phyloP scores from a whole-genome alignment of 2,329 filamentous ascomycete genomes.

The Emergomyces pasteurianus region DNA sequence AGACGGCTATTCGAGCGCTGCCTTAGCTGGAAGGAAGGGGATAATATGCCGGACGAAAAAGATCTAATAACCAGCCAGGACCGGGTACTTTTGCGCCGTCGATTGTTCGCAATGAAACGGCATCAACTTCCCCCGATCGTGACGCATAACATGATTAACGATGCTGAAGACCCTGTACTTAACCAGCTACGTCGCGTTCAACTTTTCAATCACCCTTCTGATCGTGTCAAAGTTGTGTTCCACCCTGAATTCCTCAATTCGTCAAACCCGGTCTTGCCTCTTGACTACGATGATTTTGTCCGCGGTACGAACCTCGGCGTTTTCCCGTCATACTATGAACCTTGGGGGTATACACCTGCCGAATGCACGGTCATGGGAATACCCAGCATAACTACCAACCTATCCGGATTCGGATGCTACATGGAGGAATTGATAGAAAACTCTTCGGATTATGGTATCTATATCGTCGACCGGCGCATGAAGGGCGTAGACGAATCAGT shows the following conservation, averaged over 20 bases:
- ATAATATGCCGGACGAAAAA: conserved; percentile 89
- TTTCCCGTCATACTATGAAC: conserved; percentile 97
- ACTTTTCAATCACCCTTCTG: conserved; percentile 88
- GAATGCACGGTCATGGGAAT: conserved; percentile 99
- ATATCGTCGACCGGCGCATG: conserved; percentile 89
- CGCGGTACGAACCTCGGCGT: conserved; percentile 91
- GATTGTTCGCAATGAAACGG: conserved; percentile 94
- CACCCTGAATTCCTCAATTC: conserved; percentile 97
- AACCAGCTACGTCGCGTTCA: conserved; percentile 94
- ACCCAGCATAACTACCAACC: conserved; percentile 92
- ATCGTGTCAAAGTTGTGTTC: conserved; percentile 96
- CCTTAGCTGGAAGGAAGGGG: conserved; percentile 88
- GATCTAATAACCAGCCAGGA: conserved; percentile 87
- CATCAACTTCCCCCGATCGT: conserved; percentile 84
- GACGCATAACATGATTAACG: conserved; percentile 97
- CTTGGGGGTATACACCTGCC: conserved; percentile 96
- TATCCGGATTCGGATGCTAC: conserved; percentile 96
- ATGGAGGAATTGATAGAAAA: conserved; percentile 99
- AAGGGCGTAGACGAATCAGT: conserved; percentile 97
- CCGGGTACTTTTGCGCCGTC: conserved; percentile 78
- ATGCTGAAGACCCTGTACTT: conserved; percentile 81
- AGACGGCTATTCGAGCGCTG: conserved; percentile 91
- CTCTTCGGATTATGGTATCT: conserved; percentile 94
- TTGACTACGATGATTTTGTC: conserved; percentile 98
- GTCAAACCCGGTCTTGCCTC: conserved; percentile 81